Base-by-base conservation (phyloP, 495 filamentous ascomycete species). In the Penicillium argentinense region DNA sequence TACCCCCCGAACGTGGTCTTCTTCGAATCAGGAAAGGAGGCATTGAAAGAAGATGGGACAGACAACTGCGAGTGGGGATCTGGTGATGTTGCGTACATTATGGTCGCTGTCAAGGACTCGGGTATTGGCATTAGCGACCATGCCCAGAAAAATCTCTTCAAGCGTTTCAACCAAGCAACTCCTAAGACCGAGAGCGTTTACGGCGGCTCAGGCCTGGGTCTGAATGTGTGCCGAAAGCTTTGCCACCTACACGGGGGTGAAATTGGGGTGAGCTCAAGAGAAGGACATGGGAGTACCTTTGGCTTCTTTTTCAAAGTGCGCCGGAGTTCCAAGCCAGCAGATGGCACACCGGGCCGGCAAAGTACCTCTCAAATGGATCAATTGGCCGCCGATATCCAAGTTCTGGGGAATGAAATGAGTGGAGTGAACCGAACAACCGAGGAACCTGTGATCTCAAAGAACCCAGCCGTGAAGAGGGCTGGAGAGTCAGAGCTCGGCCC, bases 231-330 rank as follows among this genome's bases (percentile, higher is more conserved):
- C 22, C 73, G 86, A 27, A 81, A 84, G 42, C 69, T 95, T 6
- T 87, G 85, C 14, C 87, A 92, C 53, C 60, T 93, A 9, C 88
- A 91, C 68, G 88, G 88, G 16, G 89, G 89, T 5, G 86, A 90
- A 47, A 91, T 95, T 45, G 88, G 88, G 2, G 87, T 93, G 1
- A 74, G 79, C 13, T 88, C 86, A 3, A 75, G 82, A 53, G 72
- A 83, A 41, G 87, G 84, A 6, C 63, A 82, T 29, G 89, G 89
- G 13, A 89, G 85, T 59, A 91, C 86, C 0, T 95, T 95, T 67
- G 86, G 85, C 11, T 95, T 95, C 62, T 92, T 90, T 60, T 80
- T 91, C 54, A 79, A 79, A 46, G 78, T 84, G 2, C 64, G 79
- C 24, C 63, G 73, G 25, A 74, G 55, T 9, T 17, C 19, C 5